Evolutionary conservation across 2,329 filamentous ascomycete genomes (phyloP).

Genomic region (Aspergillus fumigatus): DNA sequence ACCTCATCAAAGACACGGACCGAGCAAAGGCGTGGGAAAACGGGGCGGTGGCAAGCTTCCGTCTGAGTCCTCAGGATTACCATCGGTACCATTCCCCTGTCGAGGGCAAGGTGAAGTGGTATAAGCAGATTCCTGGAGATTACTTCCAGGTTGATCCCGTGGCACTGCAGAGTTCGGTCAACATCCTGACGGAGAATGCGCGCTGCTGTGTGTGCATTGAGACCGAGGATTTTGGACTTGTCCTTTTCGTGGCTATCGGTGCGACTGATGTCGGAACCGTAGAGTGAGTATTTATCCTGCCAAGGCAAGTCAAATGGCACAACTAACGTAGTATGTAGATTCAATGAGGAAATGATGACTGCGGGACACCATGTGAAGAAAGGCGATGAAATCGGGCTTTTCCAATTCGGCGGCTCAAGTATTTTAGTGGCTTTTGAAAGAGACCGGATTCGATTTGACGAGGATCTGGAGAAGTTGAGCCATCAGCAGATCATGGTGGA

Average conservation of each 20-base stretch:
- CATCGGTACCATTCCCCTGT: constrained; percentile 45
- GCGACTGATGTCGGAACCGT: constrained; percentile 40
- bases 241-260: constrained; percentile 42
- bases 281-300: constrained; percentile 23
- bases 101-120: constrained; percentile 34
- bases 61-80: constrained; percentile 44
- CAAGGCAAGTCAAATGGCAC: background rate
- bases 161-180: constrained; percentile 28
- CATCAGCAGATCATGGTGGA: constrained; percentile 31
- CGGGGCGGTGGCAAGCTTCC: constrained; percentile 39
- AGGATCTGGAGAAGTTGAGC: constrained; percentile 32
- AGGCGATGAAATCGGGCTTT: constrained; percentile 39
- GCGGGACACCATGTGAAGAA: constrained; percentile 32
- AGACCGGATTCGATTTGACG: constrained; percentile 36
- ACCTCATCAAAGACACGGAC: constrained; percentile 34
- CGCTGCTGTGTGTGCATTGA: constrained; percentile 36
- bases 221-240: constrained; percentile 37
- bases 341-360: constrained; percentile 30
- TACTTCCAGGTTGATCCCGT: constrained; percentile 44
- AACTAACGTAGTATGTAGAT: constrained; percentile 16
- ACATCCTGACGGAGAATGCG: constrained; percentile 39
- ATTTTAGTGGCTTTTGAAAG: constrained; percentile 41
- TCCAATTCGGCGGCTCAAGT: constrained; percentile 40
- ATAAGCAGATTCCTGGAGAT: constrained; percentile 38
- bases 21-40: constrained; percentile 31